Evolutionary conservation across 345 rosid species (phyloP).

Genomic region (Melaleuca alternifolia): DNA sequence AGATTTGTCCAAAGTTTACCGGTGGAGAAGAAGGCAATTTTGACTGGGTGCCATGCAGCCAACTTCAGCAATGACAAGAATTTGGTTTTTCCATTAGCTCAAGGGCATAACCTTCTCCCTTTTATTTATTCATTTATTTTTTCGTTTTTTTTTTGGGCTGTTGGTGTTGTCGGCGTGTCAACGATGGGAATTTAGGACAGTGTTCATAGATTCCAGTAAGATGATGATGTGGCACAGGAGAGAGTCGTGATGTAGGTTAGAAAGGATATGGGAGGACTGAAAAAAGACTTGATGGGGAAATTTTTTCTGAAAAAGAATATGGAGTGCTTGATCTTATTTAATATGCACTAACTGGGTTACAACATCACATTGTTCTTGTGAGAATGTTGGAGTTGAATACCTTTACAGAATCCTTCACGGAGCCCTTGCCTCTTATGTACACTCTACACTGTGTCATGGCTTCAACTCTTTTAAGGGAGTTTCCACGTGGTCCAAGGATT

Average conservation of each 20-base stretch:
- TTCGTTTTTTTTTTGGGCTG: too few species aligned
- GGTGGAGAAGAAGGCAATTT: background rate
- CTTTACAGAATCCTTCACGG: slow-evolving; percentile 81
- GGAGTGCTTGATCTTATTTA: background rate
- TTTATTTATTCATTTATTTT: too few species aligned
- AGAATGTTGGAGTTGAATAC: slow-evolving; percentile 20
- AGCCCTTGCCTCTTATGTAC: slow-evolving; percentile 85
- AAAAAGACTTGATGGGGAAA: too few species aligned
- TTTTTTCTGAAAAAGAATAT: background rate
- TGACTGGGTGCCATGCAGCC: background rate
- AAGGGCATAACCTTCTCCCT: background rate
- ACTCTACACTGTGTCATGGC: slow-evolving; percentile 76
- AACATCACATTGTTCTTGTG: background rate
- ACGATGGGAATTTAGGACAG: background rate
- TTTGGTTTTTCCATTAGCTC: background rate
- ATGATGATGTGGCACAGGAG: too few species aligned
- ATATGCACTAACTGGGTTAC: background rate
- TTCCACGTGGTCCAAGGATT: slow-evolving; percentile 95
- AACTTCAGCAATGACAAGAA: background rate
- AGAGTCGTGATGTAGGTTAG: too few species aligned
- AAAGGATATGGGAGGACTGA: too few species aligned
- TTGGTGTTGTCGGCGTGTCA: background rate
- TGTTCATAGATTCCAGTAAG: too few species aligned
- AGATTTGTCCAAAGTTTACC: background rate
- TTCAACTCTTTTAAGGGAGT: slow-evolving; percentile 91